Evolutionary conservation across 2,329 filamentous ascomycete genomes (phyloP).

Genomic region (Curvularia eragrostidis): DNA sequence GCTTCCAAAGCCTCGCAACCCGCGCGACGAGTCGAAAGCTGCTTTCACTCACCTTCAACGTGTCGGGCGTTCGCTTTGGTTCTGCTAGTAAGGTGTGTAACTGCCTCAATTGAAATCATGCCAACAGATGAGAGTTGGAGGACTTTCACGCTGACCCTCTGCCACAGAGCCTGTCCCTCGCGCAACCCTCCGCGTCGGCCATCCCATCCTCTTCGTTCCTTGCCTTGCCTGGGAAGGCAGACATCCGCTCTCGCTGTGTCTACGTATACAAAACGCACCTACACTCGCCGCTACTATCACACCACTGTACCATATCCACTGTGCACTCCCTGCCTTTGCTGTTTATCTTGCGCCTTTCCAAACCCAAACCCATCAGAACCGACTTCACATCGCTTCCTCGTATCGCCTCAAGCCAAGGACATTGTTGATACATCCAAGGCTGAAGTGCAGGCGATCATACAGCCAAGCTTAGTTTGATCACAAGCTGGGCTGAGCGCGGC

Average conservation of each 20-base stretch:
- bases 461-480: neutral
- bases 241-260: conserved; percentile 25
- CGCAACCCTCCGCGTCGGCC: conserved; percentile 32
- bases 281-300: neutral
- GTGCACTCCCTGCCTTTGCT: neutral
- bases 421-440: neutral
- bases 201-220: conserved; percentile 13
- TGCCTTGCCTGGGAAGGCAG: conserved; percentile 23
- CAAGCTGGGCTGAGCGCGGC: neutral
- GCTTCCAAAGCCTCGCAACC: conserved; percentile 29
- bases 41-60: conserved; percentile 23
- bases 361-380: neutral
- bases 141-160: conserved; percentile 27
- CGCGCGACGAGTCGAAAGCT: conserved; percentile 25
- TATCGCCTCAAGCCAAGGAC: neutral
- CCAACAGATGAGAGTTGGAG: neutral
- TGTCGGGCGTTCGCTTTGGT: conserved; percentile 16
- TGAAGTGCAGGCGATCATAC: neutral
- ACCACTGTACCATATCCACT: conserved; percentile 9
- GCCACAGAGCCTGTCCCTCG: conserved; percentile 24
- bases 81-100: conserved; percentile 21
- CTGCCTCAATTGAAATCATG: conserved; percentile 18
- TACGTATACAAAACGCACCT: conserved; percentile 5
- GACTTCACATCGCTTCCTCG: neutral
- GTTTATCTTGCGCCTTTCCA: neutral